These are phyloP conservation scores for Arthrinium phaeospermum DNA, from an alignment of 2,329 filamentous ascomycete genomes.

Conservation along the genomic window DNA sequence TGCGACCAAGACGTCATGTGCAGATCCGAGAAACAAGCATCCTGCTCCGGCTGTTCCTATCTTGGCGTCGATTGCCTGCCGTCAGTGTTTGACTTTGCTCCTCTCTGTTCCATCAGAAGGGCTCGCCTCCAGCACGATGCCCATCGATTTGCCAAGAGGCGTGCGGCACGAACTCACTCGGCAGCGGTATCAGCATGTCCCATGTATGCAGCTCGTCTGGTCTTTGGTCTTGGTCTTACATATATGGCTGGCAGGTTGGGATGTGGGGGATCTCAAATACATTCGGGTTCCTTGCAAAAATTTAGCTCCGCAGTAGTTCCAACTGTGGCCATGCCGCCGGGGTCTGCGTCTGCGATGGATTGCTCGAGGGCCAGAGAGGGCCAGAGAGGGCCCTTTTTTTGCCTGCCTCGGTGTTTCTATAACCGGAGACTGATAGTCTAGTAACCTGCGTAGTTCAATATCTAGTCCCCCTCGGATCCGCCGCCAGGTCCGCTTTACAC, in stretches of 20 bases:
- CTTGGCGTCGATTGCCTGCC: neutral
- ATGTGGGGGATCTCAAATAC: slow-evolving; percentile 6
- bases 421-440: neutral
- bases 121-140: neutral
- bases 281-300: neutral
- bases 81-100: neutral
- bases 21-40: slow-evolving; percentile 3
- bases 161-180: neutral
- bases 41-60: neutral
- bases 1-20: slow-evolving; percentile 12
- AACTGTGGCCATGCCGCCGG: slow-evolving; percentile 12
- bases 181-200: neutral
- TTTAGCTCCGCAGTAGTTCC: slow-evolving; percentile 12
- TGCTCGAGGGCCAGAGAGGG: neutral
- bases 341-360: slow-evolving; percentile 17
- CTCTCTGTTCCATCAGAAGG: neutral
- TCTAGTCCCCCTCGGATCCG: slow-evolving; percentile 2
- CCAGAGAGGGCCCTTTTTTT: too few relatives aligned
- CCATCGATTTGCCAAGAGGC: neutral
- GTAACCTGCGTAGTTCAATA: neutral
- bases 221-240: neutral
- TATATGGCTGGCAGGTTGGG: neutral
- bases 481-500: slow-evolving; percentile 11
- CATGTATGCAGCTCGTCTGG: slow-evolving; percentile 5
- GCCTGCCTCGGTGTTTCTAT: slow-evolving; percentile 13